Base-by-base conservation (phyloP, 2,329 filamentous ascomycete species). In the Huntiella abstrusa region DNA sequence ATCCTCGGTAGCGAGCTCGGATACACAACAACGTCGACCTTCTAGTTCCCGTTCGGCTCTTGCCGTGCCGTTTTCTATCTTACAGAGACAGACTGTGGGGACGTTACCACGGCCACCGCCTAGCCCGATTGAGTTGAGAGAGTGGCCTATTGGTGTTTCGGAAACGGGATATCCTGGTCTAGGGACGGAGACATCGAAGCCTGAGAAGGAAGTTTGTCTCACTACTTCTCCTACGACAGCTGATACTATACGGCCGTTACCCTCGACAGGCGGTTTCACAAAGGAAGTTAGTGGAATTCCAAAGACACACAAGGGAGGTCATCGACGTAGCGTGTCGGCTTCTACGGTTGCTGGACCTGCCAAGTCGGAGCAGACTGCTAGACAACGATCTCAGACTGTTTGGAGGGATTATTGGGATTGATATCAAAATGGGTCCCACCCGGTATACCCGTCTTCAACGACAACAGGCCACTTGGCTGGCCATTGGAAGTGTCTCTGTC, bases 401-500 rank as follows among this genome's bases (percentile, higher is more conserved):
- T 49, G 43, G 47, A 39, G 43, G 13, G 47, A 49, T 16, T 49
- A 49, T 36, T 49, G 47, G 47, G 38, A 36, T 36, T 49, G 15
- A 45, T 32, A 33, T 35, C 37, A 36, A 22, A 12, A n/a, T 19
- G 8, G 22, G 6, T 12, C 10, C 22, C 12, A 6, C 5, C 10
- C 33, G 33, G 10, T 32, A 36, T 13, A 37, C 13, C 10, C 36
- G 22, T 13, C 6, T 45, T 15, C 17, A 41, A 11, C 28, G 33
- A 13, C 36, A 13, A n/a, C 33, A 45, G 33, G 33, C 34, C 10
- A 45, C 33, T 15, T 45, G 33, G 17, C 37, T 15, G 43, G 67
- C 68, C n/a, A 60, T 56, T 33, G 66, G 65, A 33, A 62, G 68
- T 51, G 64, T 62, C 3, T 66, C 65, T 49, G 61, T 68, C 48